phyloP scores from a whole-genome alignment of 2,329 filamentous ascomycete species.

The Hypoxylon sp. region DNA sequence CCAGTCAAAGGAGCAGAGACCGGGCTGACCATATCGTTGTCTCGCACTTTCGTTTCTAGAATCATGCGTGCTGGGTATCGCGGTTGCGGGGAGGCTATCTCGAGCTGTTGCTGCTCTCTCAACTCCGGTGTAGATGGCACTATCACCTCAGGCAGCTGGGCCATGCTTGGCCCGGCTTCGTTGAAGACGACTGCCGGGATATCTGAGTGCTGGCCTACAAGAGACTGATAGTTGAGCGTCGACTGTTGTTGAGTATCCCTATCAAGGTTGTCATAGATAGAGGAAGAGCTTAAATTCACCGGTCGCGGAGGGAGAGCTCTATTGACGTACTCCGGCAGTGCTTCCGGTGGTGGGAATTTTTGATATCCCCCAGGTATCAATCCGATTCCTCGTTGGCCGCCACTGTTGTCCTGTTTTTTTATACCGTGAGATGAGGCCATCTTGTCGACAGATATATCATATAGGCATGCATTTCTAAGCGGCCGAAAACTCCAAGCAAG shows the following conservation, averaged over 20 bases:
- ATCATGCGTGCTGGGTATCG: slow-evolving; percentile 41
- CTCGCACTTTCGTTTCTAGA: slow-evolving; percentile 35
- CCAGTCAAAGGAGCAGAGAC: slow-evolving; percentile 40
- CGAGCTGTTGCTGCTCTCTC: slow-evolving; percentile 22
- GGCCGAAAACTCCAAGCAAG: neutral
- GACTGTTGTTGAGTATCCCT: slow-evolving; percentile 17
- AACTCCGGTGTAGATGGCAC: slow-evolving; percentile 7
- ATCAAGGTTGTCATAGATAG: slow-evolving; percentile 33
- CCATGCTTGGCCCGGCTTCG: slow-evolving; percentile 34
- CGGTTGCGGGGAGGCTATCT: slow-evolving; percentile 45
- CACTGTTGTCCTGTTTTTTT: slow-evolving; percentile 9
- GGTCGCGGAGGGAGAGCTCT: slow-evolving; percentile 44
- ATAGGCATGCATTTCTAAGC: neutral
- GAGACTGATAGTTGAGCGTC: slow-evolving; percentile 6
- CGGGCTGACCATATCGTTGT: slow-evolving; percentile 47
- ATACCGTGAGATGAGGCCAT: slow-evolving; percentile 30
- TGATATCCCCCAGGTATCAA: slow-evolving; percentile 3
- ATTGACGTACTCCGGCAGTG: slow-evolving; percentile 40
- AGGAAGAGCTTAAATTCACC: slow-evolving; percentile 36
- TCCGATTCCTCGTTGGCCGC: slow-evolving; percentile 7
- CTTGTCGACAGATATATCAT: slow-evolving; percentile 2
- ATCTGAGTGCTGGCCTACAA: slow-evolving; percentile 4
- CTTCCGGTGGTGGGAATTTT: slow-evolving; percentile 37
- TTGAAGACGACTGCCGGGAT: slow-evolving; percentile 33
- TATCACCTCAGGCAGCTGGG: slow-evolving; percentile 33